Conservation (phyloP, 441 rosid species). For the Breynia disticha region DNA sequence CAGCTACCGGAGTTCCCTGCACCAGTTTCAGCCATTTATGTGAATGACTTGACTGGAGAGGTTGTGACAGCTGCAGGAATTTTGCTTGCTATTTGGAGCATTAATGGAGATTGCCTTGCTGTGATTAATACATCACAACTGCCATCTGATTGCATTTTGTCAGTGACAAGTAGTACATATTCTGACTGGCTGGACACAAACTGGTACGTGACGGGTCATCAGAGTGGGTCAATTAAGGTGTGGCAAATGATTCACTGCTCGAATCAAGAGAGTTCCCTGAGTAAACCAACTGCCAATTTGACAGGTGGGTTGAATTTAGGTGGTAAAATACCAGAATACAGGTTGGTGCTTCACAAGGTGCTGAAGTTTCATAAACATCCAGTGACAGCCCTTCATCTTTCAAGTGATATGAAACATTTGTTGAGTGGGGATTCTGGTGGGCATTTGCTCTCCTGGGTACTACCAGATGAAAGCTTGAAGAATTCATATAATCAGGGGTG, state of each 20-base stretch:
- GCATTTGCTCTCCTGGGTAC: constrained; percentile 79
- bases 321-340: constrained; percentile 63
- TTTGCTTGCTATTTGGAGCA: constrained; percentile 94
- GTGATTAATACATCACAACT: constrained; percentile 87
- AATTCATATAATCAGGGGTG: constrained; percentile 56
- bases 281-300: constrained; percentile 38
- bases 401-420: constrained; percentile 81
- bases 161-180: constrained; percentile 71
- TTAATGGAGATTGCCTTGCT: constrained; percentile 97
- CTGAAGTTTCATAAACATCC: constrained; percentile 86
- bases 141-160: constrained; percentile 92
- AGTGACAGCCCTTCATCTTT: constrained; percentile 76
- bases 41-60: constrained; percentile 92
- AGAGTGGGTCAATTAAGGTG: constrained; percentile 94
- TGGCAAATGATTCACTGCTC: constrained; percentile 93
- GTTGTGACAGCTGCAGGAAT: constrained; percentile 96
- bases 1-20: constrained; percentile 89
- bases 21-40: constrained; percentile 77
- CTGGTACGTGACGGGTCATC: constrained; percentile 99
- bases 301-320: constrained; percentile 58
- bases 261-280: constrained; percentile 35
- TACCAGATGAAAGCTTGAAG: constrained; percentile 68
- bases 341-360: constrained; percentile 74
- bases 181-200: constrained; percentile 93
- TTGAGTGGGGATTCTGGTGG: constrained; percentile 92